These are phyloP conservation scores for Plasmodium fragile DNA, from an alignment of 169 alveolate species.

Conservation along the genomic window DNA sequence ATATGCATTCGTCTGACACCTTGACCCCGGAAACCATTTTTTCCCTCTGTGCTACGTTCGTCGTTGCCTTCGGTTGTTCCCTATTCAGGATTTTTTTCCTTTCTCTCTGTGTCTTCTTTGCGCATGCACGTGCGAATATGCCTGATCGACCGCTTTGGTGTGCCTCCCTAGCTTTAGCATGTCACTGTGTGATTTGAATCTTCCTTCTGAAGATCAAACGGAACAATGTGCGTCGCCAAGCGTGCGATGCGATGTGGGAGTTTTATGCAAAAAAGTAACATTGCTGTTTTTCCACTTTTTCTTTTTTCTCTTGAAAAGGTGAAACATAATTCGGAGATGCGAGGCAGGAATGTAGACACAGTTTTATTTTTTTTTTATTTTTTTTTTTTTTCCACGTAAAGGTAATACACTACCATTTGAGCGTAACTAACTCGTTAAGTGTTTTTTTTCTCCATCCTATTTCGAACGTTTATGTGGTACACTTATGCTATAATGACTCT, in stretches of 20 bases:
- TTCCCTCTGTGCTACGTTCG: not conserved
- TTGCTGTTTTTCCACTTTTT: not conserved
- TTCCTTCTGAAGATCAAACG: not conserved
- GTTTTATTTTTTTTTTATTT: not conserved
- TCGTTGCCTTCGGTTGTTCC: not conserved
- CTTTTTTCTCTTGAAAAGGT: not conserved
- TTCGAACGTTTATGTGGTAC: not conserved
- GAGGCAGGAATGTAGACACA: not conserved
- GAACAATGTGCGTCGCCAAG: not conserved
- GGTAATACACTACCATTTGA: not conserved
- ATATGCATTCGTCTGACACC: conserved; percentile 70
- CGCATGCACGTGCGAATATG: not conserved
- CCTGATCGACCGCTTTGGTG: not conserved
- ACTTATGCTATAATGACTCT: not conserved
- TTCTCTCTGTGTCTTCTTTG: not conserved
- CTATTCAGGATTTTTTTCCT: not conserved
- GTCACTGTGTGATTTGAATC: not conserved
- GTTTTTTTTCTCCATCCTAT: not conserved
- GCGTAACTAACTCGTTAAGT: not conserved
- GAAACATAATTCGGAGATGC: not conserved
- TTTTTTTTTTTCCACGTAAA: not conserved
- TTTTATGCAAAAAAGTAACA: not conserved
- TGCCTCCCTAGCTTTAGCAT: not conserved
- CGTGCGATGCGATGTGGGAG: not conserved
- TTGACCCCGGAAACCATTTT: conserved; percentile 74